A percentile compares a stretch with the other conserved stretches of the same genome.
Conservation (phyloP, 441 rosid genomes). For the Breynia disticha region DNA sequence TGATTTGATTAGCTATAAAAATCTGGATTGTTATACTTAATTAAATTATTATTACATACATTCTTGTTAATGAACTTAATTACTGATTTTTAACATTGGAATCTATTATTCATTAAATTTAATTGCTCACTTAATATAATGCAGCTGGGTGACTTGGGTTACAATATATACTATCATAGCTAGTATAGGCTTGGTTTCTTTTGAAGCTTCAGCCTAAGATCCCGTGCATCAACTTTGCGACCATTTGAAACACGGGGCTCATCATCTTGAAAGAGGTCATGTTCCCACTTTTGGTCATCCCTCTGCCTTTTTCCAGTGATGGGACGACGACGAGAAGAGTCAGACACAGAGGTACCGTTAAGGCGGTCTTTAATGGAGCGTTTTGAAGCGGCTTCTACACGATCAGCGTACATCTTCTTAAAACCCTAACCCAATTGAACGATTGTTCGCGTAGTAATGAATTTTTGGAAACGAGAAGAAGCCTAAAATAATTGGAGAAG, state of each 20-base stretch:
- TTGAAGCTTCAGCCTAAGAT: conserved; percentile 88
- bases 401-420: conserved; percentile 78
- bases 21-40: too few relatives aligned
- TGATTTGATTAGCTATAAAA: too few relatives aligned
- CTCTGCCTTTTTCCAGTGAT: conserved; percentile 84
- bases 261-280: conserved; percentile 63
- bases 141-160: not conserved
- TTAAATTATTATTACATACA: too few relatives aligned
- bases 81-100: too few relatives aligned
- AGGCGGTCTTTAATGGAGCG: conserved; percentile 66
- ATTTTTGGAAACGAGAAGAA: too few relatives aligned
- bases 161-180: not conserved
- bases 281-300: conserved; percentile 97
- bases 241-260: conserved; percentile 61
- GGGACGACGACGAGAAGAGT: conserved; percentile 45
- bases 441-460: too few relatives aligned
- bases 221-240: conserved; percentile 58
- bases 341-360: conserved; percentile 42
- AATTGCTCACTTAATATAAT: not conserved
- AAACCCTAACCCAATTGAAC: conserved; percentile 38
- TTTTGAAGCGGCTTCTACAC: conserved; percentile 49
- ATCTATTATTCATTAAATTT: not conserved
- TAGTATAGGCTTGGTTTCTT: too few relatives aligned
- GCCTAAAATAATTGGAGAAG: too few relatives aligned
- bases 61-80: too few relatives aligned